Percentiles rank a stretch among this genome's conserved stretches.
Evolutionary conservation across 1,284 basidiomycete genomes (phyloP).

Genomic region (Melampsora americana): DNA sequence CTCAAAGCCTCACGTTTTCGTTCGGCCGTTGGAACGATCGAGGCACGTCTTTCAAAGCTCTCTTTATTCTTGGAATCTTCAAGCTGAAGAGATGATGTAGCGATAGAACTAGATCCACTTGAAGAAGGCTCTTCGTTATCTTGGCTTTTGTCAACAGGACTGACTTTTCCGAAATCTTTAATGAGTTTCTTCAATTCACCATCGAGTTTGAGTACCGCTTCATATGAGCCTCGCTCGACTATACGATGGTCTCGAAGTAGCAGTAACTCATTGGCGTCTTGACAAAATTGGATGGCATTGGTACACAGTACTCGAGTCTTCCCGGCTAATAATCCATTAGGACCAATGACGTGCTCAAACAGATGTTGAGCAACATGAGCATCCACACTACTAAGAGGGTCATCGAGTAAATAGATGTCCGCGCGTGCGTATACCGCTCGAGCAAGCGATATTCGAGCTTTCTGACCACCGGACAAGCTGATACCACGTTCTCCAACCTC

Average conservation of each 20-base stretch:
- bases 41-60: conserved; percentile 47
- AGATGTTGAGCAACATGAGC: conserved; percentile 64
- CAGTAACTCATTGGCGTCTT: conserved; percentile 72
- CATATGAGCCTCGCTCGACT: conserved; percentile 64
- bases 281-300: conserved; percentile 79
- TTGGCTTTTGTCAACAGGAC: conserved; percentile 51
- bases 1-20: conserved; percentile 46
- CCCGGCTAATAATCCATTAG: conserved; percentile 62
- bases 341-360: conserved; percentile 83
- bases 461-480: conserved; percentile 46
- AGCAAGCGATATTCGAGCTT: conserved; percentile 58
- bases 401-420: conserved; percentile 65
- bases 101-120: not conserved
- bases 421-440: conserved; percentile 73
- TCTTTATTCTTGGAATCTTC: conserved; percentile 52
- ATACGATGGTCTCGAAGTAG: conserved; percentile 81
- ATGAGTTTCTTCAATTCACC: conserved; percentile 77
- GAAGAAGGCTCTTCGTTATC: conserved; percentile 57
- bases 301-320: conserved; percentile 87
- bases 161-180: conserved; percentile 58
- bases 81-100: conserved; percentile 37
- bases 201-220: conserved; percentile 63
- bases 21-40: conserved; percentile 46
- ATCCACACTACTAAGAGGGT: conserved; percentile 63
- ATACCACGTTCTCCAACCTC: conserved; percentile 74